phyloP scores from a whole-genome alignment of 805 yeast genomes.

The Zygosaccharomyces siamensis region DNA sequence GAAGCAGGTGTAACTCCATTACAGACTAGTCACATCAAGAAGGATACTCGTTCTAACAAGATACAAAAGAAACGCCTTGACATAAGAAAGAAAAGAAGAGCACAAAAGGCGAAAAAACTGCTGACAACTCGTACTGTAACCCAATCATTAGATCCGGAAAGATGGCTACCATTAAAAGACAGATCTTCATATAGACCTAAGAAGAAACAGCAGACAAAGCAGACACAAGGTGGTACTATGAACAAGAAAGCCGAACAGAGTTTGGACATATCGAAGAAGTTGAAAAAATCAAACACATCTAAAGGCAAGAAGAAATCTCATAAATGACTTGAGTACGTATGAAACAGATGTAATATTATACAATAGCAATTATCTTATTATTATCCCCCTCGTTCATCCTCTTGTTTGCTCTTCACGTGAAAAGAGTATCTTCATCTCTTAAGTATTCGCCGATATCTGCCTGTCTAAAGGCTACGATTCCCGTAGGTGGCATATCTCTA shows the following conservation, averaged over 20 bases:
- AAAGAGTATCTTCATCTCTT: slow-evolving; percentile 95
- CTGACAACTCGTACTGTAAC: slow-evolving; percentile 30
- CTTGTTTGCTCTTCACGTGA: slow-evolving; percentile 46
- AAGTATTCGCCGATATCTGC: slow-evolving; percentile 96
- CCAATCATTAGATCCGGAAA: slow-evolving; percentile 56
- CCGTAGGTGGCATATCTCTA: slow-evolving; percentile 85
- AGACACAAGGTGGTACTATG: slow-evolving; percentile 63
- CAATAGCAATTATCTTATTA: slow-evolving; percentile 3
- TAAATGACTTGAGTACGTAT: slow-evolving; percentile 13
- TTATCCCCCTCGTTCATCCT: not conserved
- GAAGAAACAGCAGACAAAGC: slow-evolving; percentile 46
- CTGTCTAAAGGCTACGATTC: slow-evolving; percentile 92
- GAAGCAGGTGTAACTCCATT: slow-evolving; percentile 20
- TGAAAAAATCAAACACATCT: slow-evolving; percentile 11
- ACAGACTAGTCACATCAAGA: slow-evolving; percentile 9
- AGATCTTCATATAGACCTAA: slow-evolving; percentile 79
- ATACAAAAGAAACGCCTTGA: slow-evolving; percentile 33
- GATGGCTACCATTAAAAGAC: slow-evolving; percentile 89
- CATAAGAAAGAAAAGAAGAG: slow-evolving; percentile 17
- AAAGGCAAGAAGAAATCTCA: slow-evolving; percentile 27
- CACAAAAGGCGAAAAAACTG: slow-evolving; percentile 22
- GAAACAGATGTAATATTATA: slow-evolving; percentile 9
- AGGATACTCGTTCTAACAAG: slow-evolving; percentile 16
- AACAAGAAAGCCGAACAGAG: slow-evolving; percentile 34
- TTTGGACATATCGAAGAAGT: slow-evolving; percentile 29